Evolutionary conservation across 2,329 filamentous ascomycete genomes (phyloP), one percentile per base, ranked within the genome.

Genomic region (Akanthomyces muscarius): DNA sequence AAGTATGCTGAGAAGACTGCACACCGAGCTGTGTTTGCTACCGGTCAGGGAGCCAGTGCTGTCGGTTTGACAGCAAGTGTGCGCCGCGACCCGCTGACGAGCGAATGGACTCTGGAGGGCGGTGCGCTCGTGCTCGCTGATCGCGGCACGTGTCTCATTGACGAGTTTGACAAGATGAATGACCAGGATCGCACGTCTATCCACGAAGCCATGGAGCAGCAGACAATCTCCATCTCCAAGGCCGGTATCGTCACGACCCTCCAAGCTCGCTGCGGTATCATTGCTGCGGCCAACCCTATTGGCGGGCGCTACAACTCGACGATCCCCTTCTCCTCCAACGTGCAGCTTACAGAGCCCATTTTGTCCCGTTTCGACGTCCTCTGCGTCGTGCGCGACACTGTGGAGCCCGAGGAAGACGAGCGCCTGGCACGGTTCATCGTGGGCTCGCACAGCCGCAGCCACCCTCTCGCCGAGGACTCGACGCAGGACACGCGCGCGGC

Each of bases 91-190:
- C 95, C 95, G 5, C 81, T 98, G 73, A 99, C 95, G 2, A 91
- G 89, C 74, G 95, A 99, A 77, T 99, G 95, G 94, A 98, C 95
- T 6, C 81, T 99, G 2, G 95, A 99, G 78, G 95, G 95, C 66
- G 95, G 95, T 72, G 95, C 95, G 4, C 83, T 99, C 13, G 95
- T 99, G 71, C 86, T 99, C 62, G 95, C 95, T 18, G 95, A 99
- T 74, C 89, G 91, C 68, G 95, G 95, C 47, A 97, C 92, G 18
- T 98, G 95, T 72, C 82, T 99, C 36, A 99, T 99, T 66, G 95
- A 99, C 71, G 95, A 99, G 77, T 99, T 99, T 71, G 95, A 99
- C 84, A 99, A 99, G 83, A 99, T 99, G 95, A 98, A 98, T 75
- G 95, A 99, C 74, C 92, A 98, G 73, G 95, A 99, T 75, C 87